Percentiles rank a stretch among this genome's conserved stretches.
phyloP scores from a whole-genome alignment of 1,284 basidiomycete species.

The Cryptococcus hybrid region DNA sequence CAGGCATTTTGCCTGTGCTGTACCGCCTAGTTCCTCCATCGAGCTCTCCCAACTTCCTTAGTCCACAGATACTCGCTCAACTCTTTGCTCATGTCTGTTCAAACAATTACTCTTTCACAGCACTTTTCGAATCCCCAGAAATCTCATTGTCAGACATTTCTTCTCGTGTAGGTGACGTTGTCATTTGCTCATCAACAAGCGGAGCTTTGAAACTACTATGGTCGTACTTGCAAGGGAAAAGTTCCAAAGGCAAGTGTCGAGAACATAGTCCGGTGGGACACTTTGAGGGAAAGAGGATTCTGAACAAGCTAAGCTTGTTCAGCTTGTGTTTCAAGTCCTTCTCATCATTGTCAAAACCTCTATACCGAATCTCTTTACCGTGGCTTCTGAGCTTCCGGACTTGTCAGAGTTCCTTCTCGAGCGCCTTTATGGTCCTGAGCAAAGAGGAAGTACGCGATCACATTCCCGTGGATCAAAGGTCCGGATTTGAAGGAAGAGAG shows the following conservation, averaged over 20 bases:
- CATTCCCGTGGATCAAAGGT: conserved; percentile 20
- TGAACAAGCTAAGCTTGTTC: conserved; percentile 13
- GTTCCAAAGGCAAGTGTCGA: conserved; percentile 18
- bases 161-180: conserved; percentile 24
- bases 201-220: conserved; percentile 32
- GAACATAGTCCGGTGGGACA: conserved; percentile 8
- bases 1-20: conserved; percentile 19
- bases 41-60: conserved; percentile 8
- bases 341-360: conserved; percentile 22
- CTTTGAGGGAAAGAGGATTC: conserved; percentile 3
- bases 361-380: conserved; percentile 26
- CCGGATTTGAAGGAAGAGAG: conserved; percentile 9
- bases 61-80: conserved; percentile 29
- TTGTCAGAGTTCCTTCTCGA: conserved; percentile 35
- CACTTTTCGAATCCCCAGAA: conserved; percentile 18
- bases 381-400: conserved; percentile 27
- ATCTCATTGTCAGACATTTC: conserved; percentile 1
- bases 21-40: conserved; percentile 11
- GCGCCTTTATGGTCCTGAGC: conserved; percentile 31
- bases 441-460: conserved; percentile 31
- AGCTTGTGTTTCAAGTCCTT: conserved; percentile 27
- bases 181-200: conserved; percentile 21
- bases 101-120: conserved; percentile 41
- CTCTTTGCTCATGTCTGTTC: conserved; percentile 39
- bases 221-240: conserved; percentile 34